phyloP scores from a whole-genome alignment of 345 rosid genomes.

The Brassica cretica region DNA sequence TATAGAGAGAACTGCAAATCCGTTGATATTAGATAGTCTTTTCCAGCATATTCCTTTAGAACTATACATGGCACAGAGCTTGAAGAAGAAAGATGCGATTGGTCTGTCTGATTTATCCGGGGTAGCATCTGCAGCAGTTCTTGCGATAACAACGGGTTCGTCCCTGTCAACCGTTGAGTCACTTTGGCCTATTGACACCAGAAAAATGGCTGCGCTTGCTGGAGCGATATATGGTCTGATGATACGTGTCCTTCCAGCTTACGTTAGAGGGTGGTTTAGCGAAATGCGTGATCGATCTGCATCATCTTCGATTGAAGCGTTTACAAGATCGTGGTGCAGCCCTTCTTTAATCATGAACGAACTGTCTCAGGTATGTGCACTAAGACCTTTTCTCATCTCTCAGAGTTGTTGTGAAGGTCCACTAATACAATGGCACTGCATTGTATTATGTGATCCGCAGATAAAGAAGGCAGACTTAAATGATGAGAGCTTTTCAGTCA shows the following conservation, averaged over 20 bases:
- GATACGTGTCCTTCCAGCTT: slow-evolving; percentile 90
- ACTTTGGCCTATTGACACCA: slow-evolving; percentile 74
- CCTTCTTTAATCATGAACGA: slow-evolving; percentile 76
- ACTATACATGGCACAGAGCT: slow-evolving; percentile 49
- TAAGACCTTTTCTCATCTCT: not conserved
- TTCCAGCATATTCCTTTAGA: slow-evolving; percentile 89
- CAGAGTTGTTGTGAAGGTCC: slow-evolving; percentile 15
- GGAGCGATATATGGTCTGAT: slow-evolving; percentile 86
- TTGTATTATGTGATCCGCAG: slow-evolving; percentile 53
- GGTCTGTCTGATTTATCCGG: slow-evolving; percentile 54
- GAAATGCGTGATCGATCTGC: slow-evolving; percentile 81
- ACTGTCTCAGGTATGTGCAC: slow-evolving; percentile 74
- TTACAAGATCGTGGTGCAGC: slow-evolving; percentile 93
- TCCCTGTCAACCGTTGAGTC: slow-evolving; percentile 68
- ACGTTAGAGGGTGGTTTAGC: slow-evolving; percentile 88
- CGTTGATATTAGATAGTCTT: slow-evolving; percentile 76
- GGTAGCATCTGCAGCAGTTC: slow-evolving; percentile 70
- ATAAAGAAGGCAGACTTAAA: slow-evolving; percentile 79
- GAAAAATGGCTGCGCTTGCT: slow-evolving; percentile 74
- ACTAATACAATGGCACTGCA: not conserved
- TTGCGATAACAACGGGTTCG: slow-evolving; percentile 65
- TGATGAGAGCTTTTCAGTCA: slow-evolving; percentile 83
- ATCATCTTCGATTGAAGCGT: slow-evolving; percentile 67
- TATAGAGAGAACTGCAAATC: slow-evolving; percentile 64
- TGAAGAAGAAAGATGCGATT: slow-evolving; percentile 73